phyloP scores from a whole-genome alignment of 371 early-diverging fungal species.

The Mortierella sp. region DNA sequence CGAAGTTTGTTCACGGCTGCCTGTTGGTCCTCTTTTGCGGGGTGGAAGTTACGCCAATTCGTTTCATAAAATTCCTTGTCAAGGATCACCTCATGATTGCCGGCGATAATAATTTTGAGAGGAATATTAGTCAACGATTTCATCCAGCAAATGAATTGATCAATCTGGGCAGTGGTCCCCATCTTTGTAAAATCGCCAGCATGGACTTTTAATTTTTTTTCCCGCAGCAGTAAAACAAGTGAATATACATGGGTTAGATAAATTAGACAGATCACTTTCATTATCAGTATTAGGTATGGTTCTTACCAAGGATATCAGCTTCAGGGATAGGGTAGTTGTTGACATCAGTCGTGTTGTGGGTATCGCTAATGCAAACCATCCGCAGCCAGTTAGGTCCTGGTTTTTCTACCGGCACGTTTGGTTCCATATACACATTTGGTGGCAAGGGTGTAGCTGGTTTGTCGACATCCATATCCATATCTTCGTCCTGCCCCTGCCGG shows the following conservation, averaged over 20 bases:
- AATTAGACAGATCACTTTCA: neutral
- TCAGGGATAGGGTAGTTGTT: constrained; percentile 57
- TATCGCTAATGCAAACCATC: constrained; percentile 66
- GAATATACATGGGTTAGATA: neutral
- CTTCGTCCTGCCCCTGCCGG: neutral
- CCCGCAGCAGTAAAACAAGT: neutral
- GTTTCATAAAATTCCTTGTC: constrained; percentile 34
- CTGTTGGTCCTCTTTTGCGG: constrained; percentile 25
- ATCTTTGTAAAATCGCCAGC: constrained; percentile 62
- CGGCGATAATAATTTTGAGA: constrained; percentile 65
- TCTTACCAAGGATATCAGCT: constrained; percentile 62
- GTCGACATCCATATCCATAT: neutral
- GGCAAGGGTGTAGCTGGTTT: neutral
- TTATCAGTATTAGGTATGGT: neutral
- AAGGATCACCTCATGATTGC: constrained; percentile 65
- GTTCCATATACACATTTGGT: constrained; percentile 16
- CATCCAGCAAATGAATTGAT: constrained; percentile 56
- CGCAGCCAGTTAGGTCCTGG: constrained; percentile 48
- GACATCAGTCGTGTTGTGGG: constrained; percentile 56
- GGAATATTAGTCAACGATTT: constrained; percentile 60
- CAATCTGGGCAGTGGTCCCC: constrained; percentile 49
- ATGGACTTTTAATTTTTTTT: constrained; percentile 56
- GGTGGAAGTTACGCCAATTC: constrained; percentile 38
- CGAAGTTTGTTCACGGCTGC: constrained; percentile 25
- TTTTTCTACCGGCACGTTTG: constrained; percentile 19